These are phyloP conservation scores for Agroathelia rolfsii DNA, from an alignment of 1,284 basidiomycete genomes.

Conservation along the genomic window DNA sequence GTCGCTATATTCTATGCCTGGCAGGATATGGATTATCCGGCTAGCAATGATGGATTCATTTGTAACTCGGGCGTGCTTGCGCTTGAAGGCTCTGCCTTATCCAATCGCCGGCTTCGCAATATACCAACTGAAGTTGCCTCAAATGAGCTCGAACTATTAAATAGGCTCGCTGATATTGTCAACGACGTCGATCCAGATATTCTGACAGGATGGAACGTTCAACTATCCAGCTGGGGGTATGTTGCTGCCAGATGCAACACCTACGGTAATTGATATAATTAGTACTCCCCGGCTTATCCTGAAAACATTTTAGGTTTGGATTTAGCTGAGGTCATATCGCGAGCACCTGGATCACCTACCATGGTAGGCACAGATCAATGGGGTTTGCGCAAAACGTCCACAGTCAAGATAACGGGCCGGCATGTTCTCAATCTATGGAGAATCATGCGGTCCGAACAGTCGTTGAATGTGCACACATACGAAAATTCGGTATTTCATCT, in stretches of 20 bases:
- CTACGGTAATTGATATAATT: constrained; percentile 39
- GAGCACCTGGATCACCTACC: constrained; percentile 41
- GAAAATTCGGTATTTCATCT: constrained; percentile 86
- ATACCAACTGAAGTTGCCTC: constrained; percentile 47
- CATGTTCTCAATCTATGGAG: constrained; percentile 93
- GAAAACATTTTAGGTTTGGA: constrained; percentile 46
- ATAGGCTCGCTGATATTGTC: constrained; percentile 69
- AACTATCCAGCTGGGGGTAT: constrained; percentile 87
- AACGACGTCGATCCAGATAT: constrained; percentile 85
- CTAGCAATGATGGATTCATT: constrained; percentile 24
- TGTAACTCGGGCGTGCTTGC: constrained; percentile 54
- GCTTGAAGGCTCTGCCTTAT: constrained; percentile 32
- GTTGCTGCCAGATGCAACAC: constrained; percentile 57
- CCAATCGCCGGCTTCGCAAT: constrained; percentile 30
- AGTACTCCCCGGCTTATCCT: constrained; percentile 1
- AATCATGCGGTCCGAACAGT: constrained; percentile 81
- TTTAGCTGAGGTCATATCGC: constrained; percentile 56
- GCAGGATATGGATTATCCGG: constrained; percentile 42
- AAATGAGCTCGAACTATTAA: constrained; percentile 78
- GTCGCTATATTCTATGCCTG: constrained; percentile 62
- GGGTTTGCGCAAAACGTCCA: constrained; percentile 69
- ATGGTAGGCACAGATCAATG: constrained; percentile 53
- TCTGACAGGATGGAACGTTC: constrained; percentile 87
- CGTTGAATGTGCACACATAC: constrained; percentile 75
- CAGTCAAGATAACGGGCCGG: constrained; percentile 78